Conservation (phyloP, 805 yeast species). For the Hanseniaspora lachancei region DNA sequence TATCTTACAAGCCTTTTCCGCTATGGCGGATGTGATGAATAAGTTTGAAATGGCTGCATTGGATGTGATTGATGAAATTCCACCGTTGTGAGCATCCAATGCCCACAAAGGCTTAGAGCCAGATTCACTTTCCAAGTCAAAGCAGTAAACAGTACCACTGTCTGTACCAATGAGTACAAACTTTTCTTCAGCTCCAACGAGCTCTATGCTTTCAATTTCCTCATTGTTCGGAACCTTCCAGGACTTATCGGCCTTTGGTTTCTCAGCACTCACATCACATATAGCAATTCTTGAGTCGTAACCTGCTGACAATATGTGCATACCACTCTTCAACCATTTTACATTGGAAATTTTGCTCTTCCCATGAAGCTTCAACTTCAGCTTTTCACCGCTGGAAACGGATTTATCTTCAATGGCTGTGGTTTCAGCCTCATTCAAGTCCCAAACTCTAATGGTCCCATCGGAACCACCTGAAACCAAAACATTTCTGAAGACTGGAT, state of each 20-base stretch:
- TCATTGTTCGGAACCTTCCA: constrained; percentile 55
- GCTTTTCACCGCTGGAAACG: constrained; percentile 3
- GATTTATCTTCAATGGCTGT: constrained; percentile 28
- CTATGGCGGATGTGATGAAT: constrained; percentile 79
- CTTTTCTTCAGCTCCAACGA: constrained; percentile 46
- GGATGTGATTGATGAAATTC: constrained; percentile 67
- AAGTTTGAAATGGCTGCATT: constrained; percentile 57
- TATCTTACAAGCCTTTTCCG: constrained; percentile 71
- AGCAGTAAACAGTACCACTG: constrained; percentile 75
- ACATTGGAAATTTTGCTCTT: constrained; percentile 72
- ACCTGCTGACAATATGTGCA: constrained; percentile 76
- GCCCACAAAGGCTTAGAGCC: constrained; percentile 74
- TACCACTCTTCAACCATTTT: constrained; percentile 59
- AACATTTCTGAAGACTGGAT: constrained; percentile 65
- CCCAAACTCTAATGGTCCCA: constrained; percentile 91
- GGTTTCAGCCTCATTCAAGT: constrained; percentile 57
- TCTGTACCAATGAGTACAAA: constrained; percentile 81
- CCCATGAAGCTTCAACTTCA: constrained; percentile 43
- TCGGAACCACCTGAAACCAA: constrained; percentile 94
- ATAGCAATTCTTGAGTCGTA: constrained; percentile 74
- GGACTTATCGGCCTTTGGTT: constrained; percentile 42
- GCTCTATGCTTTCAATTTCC: constrained; percentile 66
- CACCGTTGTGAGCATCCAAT: constrained; percentile 91
- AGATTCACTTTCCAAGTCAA: constrained; percentile 54
- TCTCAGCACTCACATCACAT: constrained; percentile 71